Evolutionary conservation across 768 basidiomycete species (phyloP).

Genomic region (Solioccasus polychromus): DNA sequence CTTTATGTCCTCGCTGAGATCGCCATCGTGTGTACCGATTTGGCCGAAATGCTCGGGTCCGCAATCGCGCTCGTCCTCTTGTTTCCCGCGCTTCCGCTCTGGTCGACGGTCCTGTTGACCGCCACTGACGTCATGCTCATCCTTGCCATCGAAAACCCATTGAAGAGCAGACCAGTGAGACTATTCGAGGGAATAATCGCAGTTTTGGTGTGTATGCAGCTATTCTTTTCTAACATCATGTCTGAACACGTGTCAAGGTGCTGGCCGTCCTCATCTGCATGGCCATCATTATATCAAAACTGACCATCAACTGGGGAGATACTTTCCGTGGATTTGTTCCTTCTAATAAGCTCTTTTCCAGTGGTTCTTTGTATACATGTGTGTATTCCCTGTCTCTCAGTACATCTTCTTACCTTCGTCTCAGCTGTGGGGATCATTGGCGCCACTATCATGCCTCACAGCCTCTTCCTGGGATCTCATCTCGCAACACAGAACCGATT

Average conservation of each 20-base stretch:
- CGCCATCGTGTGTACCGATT: constrained; percentile 73
- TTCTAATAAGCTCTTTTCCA: constrained; percentile 56
- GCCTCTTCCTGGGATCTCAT: constrained; percentile 81
- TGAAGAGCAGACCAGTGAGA: constrained; percentile 62
- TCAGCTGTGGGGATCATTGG: constrained; percentile 71
- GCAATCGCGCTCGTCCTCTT: constrained; percentile 79
- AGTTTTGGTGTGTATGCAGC: constrained; percentile 44
- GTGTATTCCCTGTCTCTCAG: constrained; percentile 21
- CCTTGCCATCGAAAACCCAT: constrained; percentile 68
- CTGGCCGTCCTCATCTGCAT: constrained; percentile 77
- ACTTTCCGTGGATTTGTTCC: constrained; percentile 79
- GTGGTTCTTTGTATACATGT: constrained; percentile 66
- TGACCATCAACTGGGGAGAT: constrained; percentile 66
- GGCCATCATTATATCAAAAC: constrained; percentile 67
- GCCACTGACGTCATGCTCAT: constrained; percentile 67
- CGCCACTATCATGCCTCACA: constrained; percentile 93
- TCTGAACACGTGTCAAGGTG: constrained; percentile 39
- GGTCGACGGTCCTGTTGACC: constrained; percentile 70
- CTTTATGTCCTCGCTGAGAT: constrained; percentile 64
- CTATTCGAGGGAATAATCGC: constrained; percentile 67
- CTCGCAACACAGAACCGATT: constrained; percentile 82
- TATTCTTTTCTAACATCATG: background rate
- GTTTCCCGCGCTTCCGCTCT: constrained; percentile 65
- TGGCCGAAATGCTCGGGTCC: constrained; percentile 79
- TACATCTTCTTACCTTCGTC: constrained; percentile 13